These are phyloP conservation scores for Saussurea involucrata DNA, from an alignment of 129 eudicot species.

Conservation along the genomic window DNA sequence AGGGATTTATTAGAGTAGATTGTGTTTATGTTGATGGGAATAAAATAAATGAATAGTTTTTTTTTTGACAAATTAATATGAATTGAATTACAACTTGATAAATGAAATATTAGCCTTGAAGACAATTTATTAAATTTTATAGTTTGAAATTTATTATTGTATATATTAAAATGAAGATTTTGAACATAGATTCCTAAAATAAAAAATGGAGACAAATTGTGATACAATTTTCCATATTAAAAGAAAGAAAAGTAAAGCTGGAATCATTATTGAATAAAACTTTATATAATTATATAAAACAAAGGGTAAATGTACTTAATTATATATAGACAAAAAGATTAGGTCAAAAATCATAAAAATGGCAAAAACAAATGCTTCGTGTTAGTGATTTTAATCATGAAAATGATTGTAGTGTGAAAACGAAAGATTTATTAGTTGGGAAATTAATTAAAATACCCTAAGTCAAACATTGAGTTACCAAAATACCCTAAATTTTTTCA, in stretches of 20 bases:
- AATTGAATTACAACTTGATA: background rate
- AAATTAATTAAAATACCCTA: too few relatives aligned
- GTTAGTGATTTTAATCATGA: constrained; percentile 1
- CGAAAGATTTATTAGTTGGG: background rate
- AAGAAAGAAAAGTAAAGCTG: background rate
- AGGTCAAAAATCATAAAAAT: constrained; percentile 9
- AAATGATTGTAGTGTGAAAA: background rate
- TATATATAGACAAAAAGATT: background rate
- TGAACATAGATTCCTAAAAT: background rate
- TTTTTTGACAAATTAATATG: background rate
- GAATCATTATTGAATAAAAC: background rate
- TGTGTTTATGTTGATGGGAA: too few relatives aligned
- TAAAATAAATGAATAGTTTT: background rate
- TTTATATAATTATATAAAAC: background rate
- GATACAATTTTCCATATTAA: background rate
- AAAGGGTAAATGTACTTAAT: background rate
- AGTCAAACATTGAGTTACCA: too few relatives aligned
- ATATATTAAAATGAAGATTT: background rate
- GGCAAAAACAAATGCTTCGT: background rate
- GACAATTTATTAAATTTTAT: background rate
- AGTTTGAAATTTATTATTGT: background rate
- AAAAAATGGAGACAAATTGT: background rate
- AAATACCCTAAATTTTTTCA: too few relatives aligned
- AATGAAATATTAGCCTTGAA: background rate
- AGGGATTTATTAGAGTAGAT: background rate